These are phyloP conservation scores for Neonectria sp. DNA, from an alignment of 2,329 filamentous ascomycete genomes.

Conservation along the genomic window DNA sequence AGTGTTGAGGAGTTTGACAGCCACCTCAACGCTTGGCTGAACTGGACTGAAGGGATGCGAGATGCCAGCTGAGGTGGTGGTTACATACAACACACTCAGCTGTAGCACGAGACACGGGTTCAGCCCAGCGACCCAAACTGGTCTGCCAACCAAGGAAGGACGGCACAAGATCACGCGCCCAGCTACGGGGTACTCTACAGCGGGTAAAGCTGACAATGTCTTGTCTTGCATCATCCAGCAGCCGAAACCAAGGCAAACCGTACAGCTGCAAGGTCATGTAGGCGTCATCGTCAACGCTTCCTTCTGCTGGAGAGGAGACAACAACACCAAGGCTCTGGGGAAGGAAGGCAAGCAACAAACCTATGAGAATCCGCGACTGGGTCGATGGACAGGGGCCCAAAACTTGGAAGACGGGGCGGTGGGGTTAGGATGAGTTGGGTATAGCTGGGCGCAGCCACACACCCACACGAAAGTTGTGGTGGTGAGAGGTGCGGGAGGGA, in stretches of 20 bases:
- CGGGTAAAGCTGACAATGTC: constrained; percentile 8
- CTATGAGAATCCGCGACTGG: constrained; percentile 13
- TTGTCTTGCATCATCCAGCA: constrained; percentile 18
- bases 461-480: constrained; percentile 1
- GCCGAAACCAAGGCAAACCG: background rate
- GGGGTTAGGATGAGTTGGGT: constrained; percentile 5
- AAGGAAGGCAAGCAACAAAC: constrained; percentile 15
- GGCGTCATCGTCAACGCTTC: constrained; percentile 17
- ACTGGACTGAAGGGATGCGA: background rate
- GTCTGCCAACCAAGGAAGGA: background rate
- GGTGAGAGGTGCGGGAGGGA: constrained; percentile 4
- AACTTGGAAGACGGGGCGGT: constrained; percentile 26
- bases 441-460: background rate
- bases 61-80: constrained; percentile 1
- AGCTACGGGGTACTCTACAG: background rate
- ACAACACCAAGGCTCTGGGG: background rate
- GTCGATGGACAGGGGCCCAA: constrained; percentile 14
- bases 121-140: constrained; percentile 11
- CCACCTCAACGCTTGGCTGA: background rate
- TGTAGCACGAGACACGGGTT: constrained; percentile 10
- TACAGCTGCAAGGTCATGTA: background rate
- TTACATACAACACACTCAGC: background rate
- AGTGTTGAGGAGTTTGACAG: background rate
- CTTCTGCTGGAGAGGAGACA: background rate
- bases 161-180: background rate